These are phyloP conservation scores for Coprinopsis marcescibilis DNA, from an alignment of 768 basidiomycete species.

Conservation along the genomic window DNA sequence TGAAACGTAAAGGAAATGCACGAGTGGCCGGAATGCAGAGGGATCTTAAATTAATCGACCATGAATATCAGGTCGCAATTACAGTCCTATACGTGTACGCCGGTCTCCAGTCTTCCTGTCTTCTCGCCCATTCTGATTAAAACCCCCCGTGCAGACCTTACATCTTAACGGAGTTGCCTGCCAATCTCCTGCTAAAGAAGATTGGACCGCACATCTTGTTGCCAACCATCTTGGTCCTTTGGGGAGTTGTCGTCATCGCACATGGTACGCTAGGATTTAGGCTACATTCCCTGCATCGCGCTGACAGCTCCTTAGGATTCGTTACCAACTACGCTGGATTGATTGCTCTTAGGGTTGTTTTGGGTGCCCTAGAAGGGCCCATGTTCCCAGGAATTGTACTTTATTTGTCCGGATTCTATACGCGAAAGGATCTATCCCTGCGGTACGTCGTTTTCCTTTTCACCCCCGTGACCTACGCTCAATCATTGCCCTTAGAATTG, in stretches of 20 bases:
- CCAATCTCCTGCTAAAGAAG: slow-evolving; percentile 36
- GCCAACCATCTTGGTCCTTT: slow-evolving; percentile 41
- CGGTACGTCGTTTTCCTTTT: slow-evolving; percentile 17
- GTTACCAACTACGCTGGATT: slow-evolving; percentile 43
- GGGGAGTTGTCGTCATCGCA: slow-evolving; percentile 44
- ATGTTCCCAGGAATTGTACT: slow-evolving; percentile 36
- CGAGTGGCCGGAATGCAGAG: slow-evolving; percentile 45
- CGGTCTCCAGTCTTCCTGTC: neutral
- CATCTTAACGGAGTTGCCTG: slow-evolving; percentile 42
- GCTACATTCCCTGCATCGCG: neutral
- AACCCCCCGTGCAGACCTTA: slow-evolving; percentile 28
- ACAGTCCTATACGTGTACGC: slow-evolving; percentile 29
- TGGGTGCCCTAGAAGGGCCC: slow-evolving; percentile 48
- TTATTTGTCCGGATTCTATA: slow-evolving; percentile 37
- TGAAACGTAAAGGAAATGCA: slow-evolving; percentile 32
- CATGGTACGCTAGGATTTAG: slow-evolving; percentile 25
- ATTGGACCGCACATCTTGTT: slow-evolving; percentile 45
- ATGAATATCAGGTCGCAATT: slow-evolving; percentile 31
- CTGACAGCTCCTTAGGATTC: slow-evolving; percentile 25
- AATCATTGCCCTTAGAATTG: slow-evolving; percentile 24
- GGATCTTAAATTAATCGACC: slow-evolving; percentile 32
- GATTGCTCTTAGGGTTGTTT: slow-evolving; percentile 42
- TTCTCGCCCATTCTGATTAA: neutral
- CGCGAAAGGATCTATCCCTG: slow-evolving; percentile 26
- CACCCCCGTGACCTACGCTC: neutral